Evolutionary conservation across 2,329 filamentous ascomycete genomes (phyloP).

Genomic region (Xylogone sp.): DNA sequence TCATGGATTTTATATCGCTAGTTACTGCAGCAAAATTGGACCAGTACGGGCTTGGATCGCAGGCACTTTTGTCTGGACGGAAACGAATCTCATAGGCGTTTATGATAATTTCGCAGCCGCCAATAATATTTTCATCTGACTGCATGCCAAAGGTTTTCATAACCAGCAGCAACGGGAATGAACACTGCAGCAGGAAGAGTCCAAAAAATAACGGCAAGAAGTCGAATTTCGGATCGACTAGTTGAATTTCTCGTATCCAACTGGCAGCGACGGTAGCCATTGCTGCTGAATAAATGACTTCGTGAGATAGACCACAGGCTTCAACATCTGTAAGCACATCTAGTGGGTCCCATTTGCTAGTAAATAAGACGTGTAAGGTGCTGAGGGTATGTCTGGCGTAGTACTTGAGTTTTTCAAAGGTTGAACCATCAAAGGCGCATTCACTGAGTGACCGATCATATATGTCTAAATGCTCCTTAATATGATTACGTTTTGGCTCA

Average conservation of each 20-base stretch:
- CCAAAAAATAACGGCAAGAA: slow-evolving; percentile 51
- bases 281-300: slow-evolving; percentile 41
- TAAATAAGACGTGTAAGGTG: slow-evolving; percentile 43
- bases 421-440: neutral
- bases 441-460: neutral
- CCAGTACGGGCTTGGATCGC: neutral
- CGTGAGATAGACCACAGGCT: slow-evolving; percentile 42
- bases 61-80: neutral
- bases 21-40: neutral
- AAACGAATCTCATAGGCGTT: neutral
- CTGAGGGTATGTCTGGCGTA: slow-evolving; percentile 30
- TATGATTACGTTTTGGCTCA: neutral
- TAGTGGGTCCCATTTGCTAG: slow-evolving; percentile 46
- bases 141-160: neutral
- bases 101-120: neutral
- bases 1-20: neutral
- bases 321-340: slow-evolving; percentile 44
- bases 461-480: neutral
- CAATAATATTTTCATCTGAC: neutral
- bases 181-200: slow-evolving; percentile 47
- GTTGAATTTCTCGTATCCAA: slow-evolving; percentile 40
- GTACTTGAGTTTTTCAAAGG: neutral
- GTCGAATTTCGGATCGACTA: slow-evolving; percentile 42
- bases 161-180: slow-evolving; percentile 38
- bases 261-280: slow-evolving; percentile 44